Percentiles rank a stretch among this genome's conserved stretches.
Evolutionary conservation across 306 rosid genomes (phyloP).

Genomic region (Bauhinia variegata): DNA sequence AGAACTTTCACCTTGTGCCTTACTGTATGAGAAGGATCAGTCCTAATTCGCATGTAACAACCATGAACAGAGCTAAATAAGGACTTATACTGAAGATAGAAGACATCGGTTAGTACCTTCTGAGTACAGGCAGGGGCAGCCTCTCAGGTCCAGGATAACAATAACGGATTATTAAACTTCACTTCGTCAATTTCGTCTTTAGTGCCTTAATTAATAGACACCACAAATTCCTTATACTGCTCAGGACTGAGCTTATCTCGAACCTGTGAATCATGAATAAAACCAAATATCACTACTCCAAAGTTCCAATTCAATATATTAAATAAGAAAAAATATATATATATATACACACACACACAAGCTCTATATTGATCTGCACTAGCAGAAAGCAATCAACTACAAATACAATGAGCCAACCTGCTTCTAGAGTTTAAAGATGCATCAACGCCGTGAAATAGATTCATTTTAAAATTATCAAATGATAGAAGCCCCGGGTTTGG

Average conservation of each 20-base stretch:
- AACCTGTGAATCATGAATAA: constrained; percentile 57
- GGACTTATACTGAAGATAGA: neutral
- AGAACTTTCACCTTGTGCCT: too few species aligned
- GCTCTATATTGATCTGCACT: neutral
- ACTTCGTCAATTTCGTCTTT: constrained; percentile 78
- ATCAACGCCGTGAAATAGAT: neutral
- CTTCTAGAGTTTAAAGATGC: neutral
- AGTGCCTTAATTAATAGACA: constrained; percentile 92
- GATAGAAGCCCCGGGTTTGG: constrained; percentile 87
- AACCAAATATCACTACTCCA: constrained; percentile 30
- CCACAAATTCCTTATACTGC: constrained; percentile 78
- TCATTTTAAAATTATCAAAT: neutral
- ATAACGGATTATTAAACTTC: constrained; percentile 78
- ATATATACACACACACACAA: too few species aligned
- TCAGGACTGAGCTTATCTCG: constrained; percentile 69
- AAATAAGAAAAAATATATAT: neutral
- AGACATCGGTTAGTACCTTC: constrained; percentile 48
- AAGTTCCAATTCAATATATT: constrained; percentile 25
- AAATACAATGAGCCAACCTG: neutral
- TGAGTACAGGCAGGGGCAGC: constrained; percentile 67
- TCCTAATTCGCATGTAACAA: too few species aligned
- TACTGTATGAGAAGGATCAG: too few species aligned
- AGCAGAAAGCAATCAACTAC: neutral
- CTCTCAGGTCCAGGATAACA: constrained; percentile 86
- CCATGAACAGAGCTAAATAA: constrained; percentile 12